Percentiles rank a stretch among this genome's conserved stretches.
These are phyloP conservation scores for Debaryomyces castellii DNA, from an alignment of 805 yeast species.

Conservation along the genomic window DNA sequence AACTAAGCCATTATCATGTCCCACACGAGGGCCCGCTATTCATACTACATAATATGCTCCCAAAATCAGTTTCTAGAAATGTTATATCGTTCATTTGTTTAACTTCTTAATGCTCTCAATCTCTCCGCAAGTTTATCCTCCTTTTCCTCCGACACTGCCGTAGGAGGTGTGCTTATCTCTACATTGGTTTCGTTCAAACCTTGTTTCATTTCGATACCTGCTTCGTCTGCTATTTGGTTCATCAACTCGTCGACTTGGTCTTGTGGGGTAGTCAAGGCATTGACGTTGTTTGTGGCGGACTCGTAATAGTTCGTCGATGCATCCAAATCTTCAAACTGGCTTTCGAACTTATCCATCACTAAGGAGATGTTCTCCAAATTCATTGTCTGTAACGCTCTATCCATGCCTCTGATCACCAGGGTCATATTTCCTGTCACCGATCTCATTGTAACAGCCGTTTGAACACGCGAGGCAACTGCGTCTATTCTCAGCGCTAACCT, in stretches of 20 bases:
- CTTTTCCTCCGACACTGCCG: slow-evolving; percentile 57
- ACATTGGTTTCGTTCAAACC: slow-evolving; percentile 69
- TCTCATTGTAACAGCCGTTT: slow-evolving; percentile 97
- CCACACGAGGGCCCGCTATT: no score
- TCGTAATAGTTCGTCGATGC: slow-evolving; percentile 93
- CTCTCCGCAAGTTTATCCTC: slow-evolving; percentile 89
- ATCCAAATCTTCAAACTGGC: slow-evolving; percentile 93
- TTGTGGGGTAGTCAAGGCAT: slow-evolving; percentile 88
- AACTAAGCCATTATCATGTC: no score
- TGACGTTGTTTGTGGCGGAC: slow-evolving; percentile 81
- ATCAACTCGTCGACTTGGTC: slow-evolving; percentile 90
- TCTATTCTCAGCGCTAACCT: slow-evolving; percentile 87
- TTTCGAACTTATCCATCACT: slow-evolving; percentile 96
- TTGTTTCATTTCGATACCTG: slow-evolving; percentile 90
- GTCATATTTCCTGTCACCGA: slow-evolving; percentile 94
- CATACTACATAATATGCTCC: neutral
- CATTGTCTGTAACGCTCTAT: slow-evolving; percentile 92
- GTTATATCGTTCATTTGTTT: no score
- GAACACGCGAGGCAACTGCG: slow-evolving; percentile 93
- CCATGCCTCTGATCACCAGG: slow-evolving; percentile 92
- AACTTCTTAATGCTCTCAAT: slow-evolving; percentile 73
- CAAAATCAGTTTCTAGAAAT: no score
- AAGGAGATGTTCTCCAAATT: slow-evolving; percentile 87
- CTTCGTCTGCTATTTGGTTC: slow-evolving; percentile 95
- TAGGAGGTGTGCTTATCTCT: slow-evolving; percentile 40